Evolutionary conservation across 2,329 filamentous ascomycete species (phyloP).

Genomic region (Pseudocercospora crystallina): DNA sequence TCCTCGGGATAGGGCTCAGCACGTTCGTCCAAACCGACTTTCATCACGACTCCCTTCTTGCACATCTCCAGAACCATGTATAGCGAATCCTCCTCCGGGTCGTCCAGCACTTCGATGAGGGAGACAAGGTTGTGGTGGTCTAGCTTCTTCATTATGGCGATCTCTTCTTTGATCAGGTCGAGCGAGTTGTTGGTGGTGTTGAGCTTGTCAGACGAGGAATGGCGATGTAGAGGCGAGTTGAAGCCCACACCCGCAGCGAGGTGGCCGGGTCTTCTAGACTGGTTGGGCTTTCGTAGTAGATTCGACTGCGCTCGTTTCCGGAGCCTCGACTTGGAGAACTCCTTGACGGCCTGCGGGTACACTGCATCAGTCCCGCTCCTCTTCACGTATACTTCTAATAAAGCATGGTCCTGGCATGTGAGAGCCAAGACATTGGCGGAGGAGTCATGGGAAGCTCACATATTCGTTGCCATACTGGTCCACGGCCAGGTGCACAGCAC

Average conservation of each 20-base stretch:
- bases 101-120: slow-evolving; percentile 90
- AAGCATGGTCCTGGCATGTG: slow-evolving; percentile 1
- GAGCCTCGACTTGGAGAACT: slow-evolving; percentile 91
- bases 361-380: slow-evolving; percentile 16
- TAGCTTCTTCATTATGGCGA: slow-evolving; percentile 98
- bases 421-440: slow-evolving; percentile 6
- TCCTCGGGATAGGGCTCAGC: slow-evolving; percentile 82
- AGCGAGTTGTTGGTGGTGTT: slow-evolving; percentile 68
- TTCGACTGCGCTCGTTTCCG: slow-evolving; percentile 89
- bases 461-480: slow-evolving; percentile 93
- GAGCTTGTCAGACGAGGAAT: slow-evolving; percentile 50
- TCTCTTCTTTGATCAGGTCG: slow-evolving; percentile 89
- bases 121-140: slow-evolving; percentile 93
- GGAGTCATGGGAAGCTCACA: slow-evolving; percentile 56
- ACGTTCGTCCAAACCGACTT: slow-evolving; percentile 80
- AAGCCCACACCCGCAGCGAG: slow-evolving; percentile 55
- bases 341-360: slow-evolving; percentile 76
- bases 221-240: slow-evolving; percentile 64
- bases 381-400: not conserved
- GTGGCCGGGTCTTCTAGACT: slow-evolving; percentile 52
- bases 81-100: slow-evolving; percentile 89
- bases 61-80: slow-evolving; percentile 99
- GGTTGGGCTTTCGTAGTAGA: slow-evolving; percentile 67
- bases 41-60: slow-evolving; percentile 96
- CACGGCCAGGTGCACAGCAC: slow-evolving; percentile 82